These are phyloP conservation scores for Bretziella fagacearum DNA, from an alignment of 2,329 filamentous ascomycete species.

Conservation along the genomic window DNA sequence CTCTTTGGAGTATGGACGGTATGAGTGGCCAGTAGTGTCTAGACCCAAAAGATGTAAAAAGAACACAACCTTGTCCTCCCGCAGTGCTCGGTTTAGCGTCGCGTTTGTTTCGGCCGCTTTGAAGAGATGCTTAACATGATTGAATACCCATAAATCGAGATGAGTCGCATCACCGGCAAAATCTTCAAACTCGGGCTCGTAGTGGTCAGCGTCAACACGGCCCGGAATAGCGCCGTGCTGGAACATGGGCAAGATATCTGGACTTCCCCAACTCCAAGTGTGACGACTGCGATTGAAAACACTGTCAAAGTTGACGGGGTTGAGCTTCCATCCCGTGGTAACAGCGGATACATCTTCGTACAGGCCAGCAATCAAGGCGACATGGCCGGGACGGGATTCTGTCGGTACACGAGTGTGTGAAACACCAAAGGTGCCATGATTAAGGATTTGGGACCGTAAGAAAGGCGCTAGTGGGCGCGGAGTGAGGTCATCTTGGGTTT, in stretches of 20 bases:
- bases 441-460: constrained; percentile 71
- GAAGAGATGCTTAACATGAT: constrained; percentile 79
- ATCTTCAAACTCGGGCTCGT: constrained; percentile 73
- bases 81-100: constrained; percentile 53
- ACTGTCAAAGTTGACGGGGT: constrained; percentile 95
- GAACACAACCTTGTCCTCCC: constrained; percentile 78
- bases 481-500: constrained; percentile 45
- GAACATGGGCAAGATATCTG: constrained; percentile 96
- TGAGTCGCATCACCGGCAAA: constrained; percentile 67
- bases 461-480: constrained; percentile 79
- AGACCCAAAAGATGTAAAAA: constrained; percentile 87
- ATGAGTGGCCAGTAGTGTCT: constrained; percentile 75
- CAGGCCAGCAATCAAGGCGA: constrained; percentile 85
- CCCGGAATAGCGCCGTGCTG: constrained; percentile 79
- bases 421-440: constrained; percentile 88
- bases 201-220: constrained; percentile 71
- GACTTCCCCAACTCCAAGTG: constrained; percentile 98
- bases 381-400: constrained; percentile 89
- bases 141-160: constrained; percentile 90
- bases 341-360: constrained; percentile 98
- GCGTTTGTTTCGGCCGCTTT: constrained; percentile 60
- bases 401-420: constrained; percentile 95
- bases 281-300: constrained; percentile 94
- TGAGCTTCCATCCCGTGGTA: constrained; percentile 94
- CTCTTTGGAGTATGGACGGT: constrained; percentile 84